Base-by-base conservation (phyloP, 805 yeast genomes). In the Yamadazyma sp. region DNA sequence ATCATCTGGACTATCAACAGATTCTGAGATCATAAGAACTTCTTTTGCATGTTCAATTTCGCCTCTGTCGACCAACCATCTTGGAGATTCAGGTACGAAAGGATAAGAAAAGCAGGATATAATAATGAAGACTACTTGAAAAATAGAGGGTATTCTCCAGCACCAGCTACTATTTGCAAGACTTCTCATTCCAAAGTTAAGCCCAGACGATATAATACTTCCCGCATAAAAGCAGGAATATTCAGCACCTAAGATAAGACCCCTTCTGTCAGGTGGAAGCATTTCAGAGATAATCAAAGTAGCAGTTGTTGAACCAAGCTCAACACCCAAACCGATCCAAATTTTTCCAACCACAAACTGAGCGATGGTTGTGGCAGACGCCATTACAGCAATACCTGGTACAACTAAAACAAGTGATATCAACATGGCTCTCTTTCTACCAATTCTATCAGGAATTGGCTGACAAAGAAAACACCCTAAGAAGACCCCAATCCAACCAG, bases 111-210 rank as follows among this genome's bases (percentile, higher is more conserved):
- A n/a, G n/a, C n/a, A n/a, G 8, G 69, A 55, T 30, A 72, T 61
- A 2, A 50, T 33, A 13, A 63, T 56, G 44, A 75, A 57, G 18
- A 72, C 38, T 7, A 55, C 38, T 53, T 77, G 82, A 24, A 76
- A 39, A 30, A 63, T 62, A 10, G 77, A 62, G 22, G 82, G 82
- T 36, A 76, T 58, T 56, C 77, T 71, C 80, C 81, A 76, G 18
- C 29, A 31, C 35, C 35, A 31, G 9, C n/a, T n/a, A n/a, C n/a
- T n/a, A n/a, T n/a, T n/a, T n/a, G n/a, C n/a, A n/a, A n/a, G n/a
- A n/a, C n/a, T n/a, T n/a, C n/a, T n/a, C n/a, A n/a, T n/a, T n/a
- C n/a, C n/a, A n/a, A n/a, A n/a, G n/a, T n/a, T n/a, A n/a, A n/a
- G n/a, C n/a, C n/a, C n/a, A n/a, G n/a, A n/a, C n/a, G n/a, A n/a